Percentiles rank a stretch among this genome's conserved stretches.
These are phyloP conservation scores for Rhexocercosporidium sp. DNA, from an alignment of 2,329 filamentous ascomycete genomes.

Conservation along the genomic window DNA sequence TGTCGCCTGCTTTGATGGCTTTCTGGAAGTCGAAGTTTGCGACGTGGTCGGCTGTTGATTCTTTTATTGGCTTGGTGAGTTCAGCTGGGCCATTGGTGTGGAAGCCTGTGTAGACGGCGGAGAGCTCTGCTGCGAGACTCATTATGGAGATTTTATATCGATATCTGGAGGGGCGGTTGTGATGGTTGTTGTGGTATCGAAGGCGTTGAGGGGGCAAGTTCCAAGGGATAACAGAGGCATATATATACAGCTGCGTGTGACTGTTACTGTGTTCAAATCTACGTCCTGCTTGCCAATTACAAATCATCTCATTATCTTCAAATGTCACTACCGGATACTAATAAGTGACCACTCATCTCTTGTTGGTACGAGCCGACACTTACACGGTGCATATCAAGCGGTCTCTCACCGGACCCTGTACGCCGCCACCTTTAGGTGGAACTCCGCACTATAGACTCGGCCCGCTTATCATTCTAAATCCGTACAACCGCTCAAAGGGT, in stretches of 20 bases:
- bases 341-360: neutral
- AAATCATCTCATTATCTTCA: neutral
- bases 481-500: too few relatives aligned
- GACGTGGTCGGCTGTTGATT: conserved; percentile 1
- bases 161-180: neutral
- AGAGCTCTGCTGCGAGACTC: conserved; percentile 26
- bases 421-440: neutral
- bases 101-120: conserved; percentile 21
- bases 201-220: neutral
- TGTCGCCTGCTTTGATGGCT: neutral
- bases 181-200: neutral
- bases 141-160: conserved; percentile 13
- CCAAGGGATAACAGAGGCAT: neutral
- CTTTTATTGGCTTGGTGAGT: conserved; percentile 24
- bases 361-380: neutral
- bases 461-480: too few relatives aligned
- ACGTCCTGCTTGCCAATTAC: too few relatives aligned
- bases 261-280: neutral
- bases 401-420: neutral
- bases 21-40: neutral
- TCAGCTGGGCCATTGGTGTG: conserved; percentile 19
- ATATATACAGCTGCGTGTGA: neutral
- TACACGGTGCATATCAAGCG: neutral
- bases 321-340: neutral
- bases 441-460: too few relatives aligned